These are phyloP conservation scores for Buxus sempervirens DNA, from an alignment of 164 flowering plant species.

Conservation along the genomic window DNA sequence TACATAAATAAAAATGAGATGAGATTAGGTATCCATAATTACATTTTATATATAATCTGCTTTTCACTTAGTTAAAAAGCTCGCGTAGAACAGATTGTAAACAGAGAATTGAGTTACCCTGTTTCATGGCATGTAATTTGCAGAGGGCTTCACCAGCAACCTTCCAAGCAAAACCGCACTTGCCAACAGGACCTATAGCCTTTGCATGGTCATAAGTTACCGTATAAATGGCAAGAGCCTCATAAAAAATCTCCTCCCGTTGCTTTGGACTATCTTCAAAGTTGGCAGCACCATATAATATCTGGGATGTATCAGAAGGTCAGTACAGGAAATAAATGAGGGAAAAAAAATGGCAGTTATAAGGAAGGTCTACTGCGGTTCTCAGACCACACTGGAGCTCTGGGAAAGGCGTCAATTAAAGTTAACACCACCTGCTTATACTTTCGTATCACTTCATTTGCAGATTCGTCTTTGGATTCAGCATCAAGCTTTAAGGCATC, in stretches of 20 bases:
- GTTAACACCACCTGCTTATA: no score
- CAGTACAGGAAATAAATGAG: neutral
- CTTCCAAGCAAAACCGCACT: slow-evolving; percentile 65
- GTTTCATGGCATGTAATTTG: no score
- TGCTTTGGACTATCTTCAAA: slow-evolving; percentile 42
- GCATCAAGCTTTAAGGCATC: slow-evolving; percentile 25
- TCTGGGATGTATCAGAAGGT: slow-evolving; percentile 27
- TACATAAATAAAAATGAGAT: no score
- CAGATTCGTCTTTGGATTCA: slow-evolving; percentile 30
- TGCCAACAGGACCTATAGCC: neutral
- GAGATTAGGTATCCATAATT: no score
- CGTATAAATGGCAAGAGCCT: slow-evolving; percentile 68
- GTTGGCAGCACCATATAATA: slow-evolving; percentile 49
- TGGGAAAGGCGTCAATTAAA: no score
- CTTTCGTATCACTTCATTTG: slow-evolving; percentile 36
- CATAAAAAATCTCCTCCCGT: slow-evolving; percentile 38
- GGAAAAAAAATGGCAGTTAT: no score
- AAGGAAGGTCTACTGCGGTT: no score
- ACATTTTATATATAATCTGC: no score
- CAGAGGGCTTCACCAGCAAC: no score
- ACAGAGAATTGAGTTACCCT: no score
- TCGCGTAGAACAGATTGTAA: slow-evolving; percentile 37
- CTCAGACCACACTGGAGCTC: neutral
- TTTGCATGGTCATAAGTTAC: slow-evolving; percentile 49
- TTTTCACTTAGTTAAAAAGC: slow-evolving; percentile 16